Base-by-base conservation (phyloP, 2,329 filamentous ascomycete species). In the Elsinoe perseae region DNA sequence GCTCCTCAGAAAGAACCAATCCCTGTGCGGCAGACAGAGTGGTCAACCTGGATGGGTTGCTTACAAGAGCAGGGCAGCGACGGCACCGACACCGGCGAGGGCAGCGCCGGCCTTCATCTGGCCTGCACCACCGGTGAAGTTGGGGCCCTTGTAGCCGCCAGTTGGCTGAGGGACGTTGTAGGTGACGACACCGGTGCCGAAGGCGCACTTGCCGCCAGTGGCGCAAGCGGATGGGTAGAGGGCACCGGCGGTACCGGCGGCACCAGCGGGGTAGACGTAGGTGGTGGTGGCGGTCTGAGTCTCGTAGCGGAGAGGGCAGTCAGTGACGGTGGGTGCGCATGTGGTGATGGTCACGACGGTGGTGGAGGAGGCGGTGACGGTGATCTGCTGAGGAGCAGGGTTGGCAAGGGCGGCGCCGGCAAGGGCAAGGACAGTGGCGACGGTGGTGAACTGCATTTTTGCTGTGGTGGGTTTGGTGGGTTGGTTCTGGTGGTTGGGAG, bases 361-460 rank as follows among this genome's bases (percentile, higher is more conserved):
- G 48, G 59, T 61, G 40, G 23, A 32, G 52, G 56, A 61, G 32
- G 54, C 48, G 46, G 59, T 61, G 28, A 57, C 50, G 27, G 59
- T 61, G 14, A 42, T 20, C 28, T 30, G 34, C 30, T 44, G 54
- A 20, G 56, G 32, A 43, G 56, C 56, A 20, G 57, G 50, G 42
- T 34, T 38, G 43, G 40, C 56, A 34, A 48, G 30, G 32, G 55
- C 59, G 52, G 60, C 60, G 58, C 64, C 64, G 53, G 62, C 63
- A 54, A 63, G 59, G 61, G 65, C 59, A 60, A 64, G 63, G 58
- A 62, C 40, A 44, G 40, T 59, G 59, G 60, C 58, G 54, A 59
- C 64, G 58, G 64, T 44, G 56, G 61, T 60, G 62, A 63, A 66
- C 64, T 64, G 65, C 65, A 66, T 66, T 57, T 61, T 63, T 46